Conservation (phyloP, 805 yeast genomes). For the Ogataea pini region DNA sequence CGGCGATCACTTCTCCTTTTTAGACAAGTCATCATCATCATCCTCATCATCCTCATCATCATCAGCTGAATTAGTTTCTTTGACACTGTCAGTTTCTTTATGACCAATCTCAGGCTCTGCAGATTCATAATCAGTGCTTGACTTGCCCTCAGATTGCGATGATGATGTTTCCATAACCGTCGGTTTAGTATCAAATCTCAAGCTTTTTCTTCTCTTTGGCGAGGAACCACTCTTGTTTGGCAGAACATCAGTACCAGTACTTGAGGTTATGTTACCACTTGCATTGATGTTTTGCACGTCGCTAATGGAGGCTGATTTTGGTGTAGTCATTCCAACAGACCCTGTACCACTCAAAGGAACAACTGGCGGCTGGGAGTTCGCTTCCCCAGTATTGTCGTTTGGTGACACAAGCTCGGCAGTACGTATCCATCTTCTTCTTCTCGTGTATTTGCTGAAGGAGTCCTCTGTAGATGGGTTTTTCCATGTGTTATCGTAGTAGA, state of each 20-base stretch:
- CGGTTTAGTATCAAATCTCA: slow-evolving; percentile 30
- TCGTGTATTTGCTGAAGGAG: slow-evolving; percentile 84
- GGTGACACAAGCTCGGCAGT: slow-evolving; percentile 78
- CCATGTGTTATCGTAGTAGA: slow-evolving; percentile 94
- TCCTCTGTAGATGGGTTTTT: slow-evolving; percentile 86
- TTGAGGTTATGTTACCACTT: slow-evolving; percentile 25
- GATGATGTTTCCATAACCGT: slow-evolving; percentile 9
- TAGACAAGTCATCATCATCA: background rate
- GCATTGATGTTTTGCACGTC: slow-evolving; percentile 28
- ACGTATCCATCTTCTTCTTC: slow-evolving; percentile 94
- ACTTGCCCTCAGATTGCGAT: slow-evolving; percentile 4
- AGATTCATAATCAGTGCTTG: slow-evolving; percentile 1
- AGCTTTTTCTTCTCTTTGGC: slow-evolving; percentile 29
- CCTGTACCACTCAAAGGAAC: slow-evolving; percentile 14
- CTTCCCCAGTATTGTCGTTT: slow-evolving; percentile 12
- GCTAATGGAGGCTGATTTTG: slow-evolving; percentile 16
- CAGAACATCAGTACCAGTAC: slow-evolving; percentile 11
- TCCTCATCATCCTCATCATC: background rate
- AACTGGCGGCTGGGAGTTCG: background rate
- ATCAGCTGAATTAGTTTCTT: background rate
- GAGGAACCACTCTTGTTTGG: slow-evolving; percentile 1
- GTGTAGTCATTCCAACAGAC: slow-evolving; percentile 13
- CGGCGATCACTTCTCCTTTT: slow-evolving; percentile 2
- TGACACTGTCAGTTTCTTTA: background rate
- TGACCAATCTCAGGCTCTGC: background rate